phyloP scores from a whole-genome alignment of 2,329 filamentous ascomycete genomes.

The Fusarium udum region DNA sequence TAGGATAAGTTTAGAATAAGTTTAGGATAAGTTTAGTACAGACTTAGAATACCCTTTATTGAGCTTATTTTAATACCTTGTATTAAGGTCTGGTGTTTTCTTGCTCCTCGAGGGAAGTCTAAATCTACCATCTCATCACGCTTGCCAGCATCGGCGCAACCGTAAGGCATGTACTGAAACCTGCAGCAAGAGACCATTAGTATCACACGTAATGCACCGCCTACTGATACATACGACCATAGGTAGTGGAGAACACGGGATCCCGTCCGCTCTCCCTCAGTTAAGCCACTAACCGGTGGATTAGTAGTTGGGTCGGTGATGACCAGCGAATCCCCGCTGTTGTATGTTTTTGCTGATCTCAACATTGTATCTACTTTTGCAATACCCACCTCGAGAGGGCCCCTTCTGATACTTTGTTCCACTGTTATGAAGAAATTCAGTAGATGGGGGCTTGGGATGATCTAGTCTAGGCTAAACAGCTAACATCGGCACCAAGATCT shows the following conservation, averaged over 20 bases:
- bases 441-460: too few relatives aligned
- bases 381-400: accelerated
- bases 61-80: too few relatives aligned
- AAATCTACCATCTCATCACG: not conserved
- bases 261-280: not conserved
- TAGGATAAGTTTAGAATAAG: too few relatives aligned
- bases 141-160: not conserved
- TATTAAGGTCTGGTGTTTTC: too few relatives aligned
- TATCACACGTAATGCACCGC: accelerated
- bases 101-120: not conserved
- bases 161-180: accelerated
- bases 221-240: not conserved
- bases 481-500: too few relatives aligned
- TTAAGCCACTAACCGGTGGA: not conserved
- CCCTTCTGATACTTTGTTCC: accelerated
- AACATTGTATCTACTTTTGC: not conserved
- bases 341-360: not conserved
- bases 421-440: too few relatives aligned
- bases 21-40: too few relatives aligned
- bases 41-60: too few relatives aligned
- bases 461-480: too few relatives aligned
- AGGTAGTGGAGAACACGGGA: not conserved
- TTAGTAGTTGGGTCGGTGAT: not conserved
- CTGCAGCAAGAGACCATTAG: accelerated
- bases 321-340: not conserved